A percentile compares a stretch with the other conserved stretches of the same genome.
phyloP scores from a whole-genome alignment of 2,329 filamentous ascomycete species.

The Exserohilum turcica region DNA sequence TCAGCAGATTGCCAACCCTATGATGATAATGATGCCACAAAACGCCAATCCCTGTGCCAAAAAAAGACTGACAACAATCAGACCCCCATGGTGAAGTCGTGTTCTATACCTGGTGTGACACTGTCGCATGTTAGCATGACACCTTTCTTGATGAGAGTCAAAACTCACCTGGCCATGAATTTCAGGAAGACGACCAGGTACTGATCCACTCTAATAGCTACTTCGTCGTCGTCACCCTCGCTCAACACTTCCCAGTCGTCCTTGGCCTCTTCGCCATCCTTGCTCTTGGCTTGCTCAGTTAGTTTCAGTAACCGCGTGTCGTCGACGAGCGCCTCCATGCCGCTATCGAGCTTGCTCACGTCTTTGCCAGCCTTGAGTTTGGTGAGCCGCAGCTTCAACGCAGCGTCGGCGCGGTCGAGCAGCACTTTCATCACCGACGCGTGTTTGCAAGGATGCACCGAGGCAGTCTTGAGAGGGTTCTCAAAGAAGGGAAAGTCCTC shows the following conservation, averaged over 20 bases:
- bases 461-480: slow-evolving; percentile 91
- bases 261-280: slow-evolving; percentile 49
- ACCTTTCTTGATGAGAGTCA: slow-evolving; percentile 53
- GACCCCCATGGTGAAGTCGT: slow-evolving; percentile 96
- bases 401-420: slow-evolving; percentile 91
- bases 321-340: slow-evolving; percentile 85
- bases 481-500: slow-evolving; percentile 97
- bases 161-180: slow-evolving; percentile 61
- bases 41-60: slow-evolving; percentile 7
- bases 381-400: slow-evolving; percentile 83
- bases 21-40: slow-evolving; percentile 6
- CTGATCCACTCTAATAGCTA: slow-evolving; percentile 85
- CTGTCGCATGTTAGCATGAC: slow-evolving; percentile 66
- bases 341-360: slow-evolving; percentile 59
- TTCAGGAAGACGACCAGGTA: slow-evolving; percentile 87
- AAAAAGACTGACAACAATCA: slow-evolving; percentile 50
- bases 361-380: slow-evolving; percentile 71
- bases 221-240: slow-evolving; percentile 69
- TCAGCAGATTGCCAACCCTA: slow-evolving; percentile 3
- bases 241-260: slow-evolving; percentile 68
- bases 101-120: slow-evolving; percentile 95
- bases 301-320: slow-evolving; percentile 71
- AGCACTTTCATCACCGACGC: slow-evolving; percentile 98
- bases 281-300: slow-evolving; percentile 53
- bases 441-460: slow-evolving; percentile 95